Conservation (phyloP, 805 yeast species). For the Saccharomycopsis malanga region DNA sequence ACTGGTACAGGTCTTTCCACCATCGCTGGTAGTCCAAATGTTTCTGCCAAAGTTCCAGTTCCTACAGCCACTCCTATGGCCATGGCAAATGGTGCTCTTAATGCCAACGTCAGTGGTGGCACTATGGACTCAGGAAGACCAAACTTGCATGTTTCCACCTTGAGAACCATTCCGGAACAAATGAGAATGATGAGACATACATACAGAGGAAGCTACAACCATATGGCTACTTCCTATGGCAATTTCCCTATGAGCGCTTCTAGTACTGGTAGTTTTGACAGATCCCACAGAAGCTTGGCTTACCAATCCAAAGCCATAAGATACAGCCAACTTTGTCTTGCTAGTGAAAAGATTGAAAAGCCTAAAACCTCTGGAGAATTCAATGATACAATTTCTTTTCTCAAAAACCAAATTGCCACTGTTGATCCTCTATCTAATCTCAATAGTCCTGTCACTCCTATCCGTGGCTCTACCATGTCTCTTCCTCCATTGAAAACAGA, state of each 20-base stretch:
- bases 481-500: conserved; percentile 1
- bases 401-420: conserved; percentile 5
- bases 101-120: conserved; percentile 11
- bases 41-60: too few relatives aligned
- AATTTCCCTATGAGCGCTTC: not conserved
- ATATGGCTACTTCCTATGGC: not conserved
- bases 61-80: not conserved
- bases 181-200: too few relatives aligned
- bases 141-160: conserved; percentile 2
- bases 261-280: conserved; percentile 5
- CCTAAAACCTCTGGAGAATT: conserved; percentile 1
- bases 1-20: too few relatives aligned
- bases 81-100: not conserved
- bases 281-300: not conserved
- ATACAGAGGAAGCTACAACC: not conserved
- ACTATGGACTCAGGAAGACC: conserved; percentile 1
- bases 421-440: conserved; percentile 14
- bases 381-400: conserved; percentile 3
- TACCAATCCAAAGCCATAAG: conserved; percentile 17
- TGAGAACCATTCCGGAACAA: not conserved
- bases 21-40: too few relatives aligned
- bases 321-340: conserved; percentile 19
- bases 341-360: conserved; percentile 7
- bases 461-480: not conserved
- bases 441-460: not conserved